Percentiles rank a stretch among this genome's conserved stretches.
Evolutionary conservation across 1,284 basidiomycete genomes (phyloP).

Genomic region (Puccinia polysora): DNA sequence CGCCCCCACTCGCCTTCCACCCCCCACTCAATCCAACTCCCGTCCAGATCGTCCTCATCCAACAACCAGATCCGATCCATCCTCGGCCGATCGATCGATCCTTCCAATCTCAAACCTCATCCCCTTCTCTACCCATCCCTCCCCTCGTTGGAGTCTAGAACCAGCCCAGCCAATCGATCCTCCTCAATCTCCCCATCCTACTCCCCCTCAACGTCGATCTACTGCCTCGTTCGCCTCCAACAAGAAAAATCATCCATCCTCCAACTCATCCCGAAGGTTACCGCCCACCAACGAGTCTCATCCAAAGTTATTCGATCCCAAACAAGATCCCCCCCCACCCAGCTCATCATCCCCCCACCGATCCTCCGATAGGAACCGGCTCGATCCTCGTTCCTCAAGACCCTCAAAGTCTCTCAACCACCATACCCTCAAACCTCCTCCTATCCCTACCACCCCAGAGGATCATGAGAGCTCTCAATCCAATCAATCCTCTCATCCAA

Average conservation of each 20-base stretch:
- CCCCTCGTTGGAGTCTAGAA: background rate
- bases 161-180: background rate
- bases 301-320: constrained; percentile 28
- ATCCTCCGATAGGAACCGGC: background rate
- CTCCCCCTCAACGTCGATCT: background rate
- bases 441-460: background rate
- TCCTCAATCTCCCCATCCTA: background rate
- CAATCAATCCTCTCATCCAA: constrained; percentile 14
- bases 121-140: background rate
- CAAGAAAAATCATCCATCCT: background rate
- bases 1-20: background rate
- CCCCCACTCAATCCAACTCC: background rate
- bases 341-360: constrained; percentile 1
- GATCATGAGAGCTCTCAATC: constrained; percentile 15
- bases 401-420: background rate
- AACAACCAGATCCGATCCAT: background rate
- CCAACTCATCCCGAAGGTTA: background rate
- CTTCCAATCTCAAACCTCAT: background rate
- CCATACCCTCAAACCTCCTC: constrained; percentile 7
- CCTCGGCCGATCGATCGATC: background rate
- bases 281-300: background rate
- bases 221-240: background rate
- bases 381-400: background rate
- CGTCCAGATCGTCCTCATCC: background rate
- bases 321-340: too few relatives aligned